phyloP scores from a whole-genome alignment of 495 filamentous ascomycete genomes.

The Letharia lupina region DNA sequence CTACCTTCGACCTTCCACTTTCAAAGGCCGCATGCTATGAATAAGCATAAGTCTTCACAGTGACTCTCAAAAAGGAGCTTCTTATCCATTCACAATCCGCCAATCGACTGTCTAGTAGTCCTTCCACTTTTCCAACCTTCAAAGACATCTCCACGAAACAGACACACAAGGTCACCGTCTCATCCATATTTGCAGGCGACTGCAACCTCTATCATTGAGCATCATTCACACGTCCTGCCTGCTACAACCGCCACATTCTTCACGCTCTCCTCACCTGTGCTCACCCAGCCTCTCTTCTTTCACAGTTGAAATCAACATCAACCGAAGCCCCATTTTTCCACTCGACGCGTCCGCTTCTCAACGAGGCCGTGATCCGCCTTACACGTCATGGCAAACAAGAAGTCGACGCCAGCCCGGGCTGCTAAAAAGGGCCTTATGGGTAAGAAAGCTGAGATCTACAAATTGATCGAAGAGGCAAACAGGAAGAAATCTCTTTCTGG shows the following conservation, averaged over 20 bases:
- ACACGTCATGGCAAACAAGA: conserved; percentile 3
- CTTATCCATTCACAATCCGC: neutral
- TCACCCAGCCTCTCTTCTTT: neutral
- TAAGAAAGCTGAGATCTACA: conserved; percentile 14
- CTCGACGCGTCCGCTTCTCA: neutral
- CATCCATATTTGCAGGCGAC: neutral
- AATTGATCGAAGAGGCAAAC: conserved; percentile 8
- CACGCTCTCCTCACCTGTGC: neutral
- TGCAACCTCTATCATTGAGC: neutral
- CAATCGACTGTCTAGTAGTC: neutral
- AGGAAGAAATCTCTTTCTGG: neutral
- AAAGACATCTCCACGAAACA: neutral
- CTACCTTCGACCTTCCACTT: neutral
- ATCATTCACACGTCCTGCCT: neutral
- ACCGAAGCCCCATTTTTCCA: neutral
- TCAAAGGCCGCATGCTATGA: neutral
- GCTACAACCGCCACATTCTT: neutral
- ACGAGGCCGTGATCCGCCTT: neutral
- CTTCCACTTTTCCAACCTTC: neutral
- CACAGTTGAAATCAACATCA: neutral
- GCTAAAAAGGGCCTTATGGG: conserved; percentile 1
- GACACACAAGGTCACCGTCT: neutral
- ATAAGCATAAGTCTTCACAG: neutral
- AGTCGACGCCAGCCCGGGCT: neutral
- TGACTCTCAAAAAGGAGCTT: neutral